A percentile compares a stretch with the other conserved stretches of the same genome.
These are phyloP conservation scores for Trifolium fragiferum DNA, from an alignment of 306 rosid genomes.

Conservation along the genomic window DNA sequence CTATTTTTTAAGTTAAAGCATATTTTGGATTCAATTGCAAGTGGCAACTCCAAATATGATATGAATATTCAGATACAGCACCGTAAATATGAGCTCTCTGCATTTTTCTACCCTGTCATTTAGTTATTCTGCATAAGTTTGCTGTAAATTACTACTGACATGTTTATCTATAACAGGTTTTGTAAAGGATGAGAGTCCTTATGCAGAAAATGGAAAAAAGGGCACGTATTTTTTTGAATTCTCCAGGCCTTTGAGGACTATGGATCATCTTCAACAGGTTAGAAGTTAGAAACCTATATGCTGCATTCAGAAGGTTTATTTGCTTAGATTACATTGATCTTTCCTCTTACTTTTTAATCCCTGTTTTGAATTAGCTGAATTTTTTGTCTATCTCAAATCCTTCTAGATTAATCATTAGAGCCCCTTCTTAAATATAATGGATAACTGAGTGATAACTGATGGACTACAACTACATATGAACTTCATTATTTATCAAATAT, in stretches of 20 bases:
- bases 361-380: slow-evolving; percentile 23
- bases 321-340: slow-evolving; percentile 27
- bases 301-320: slow-evolving; percentile 38
- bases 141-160: slow-evolving; percentile 18
- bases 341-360: background rate
- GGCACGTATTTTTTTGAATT: slow-evolving; percentile 89
- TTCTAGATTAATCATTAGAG: slow-evolving; percentile 20
- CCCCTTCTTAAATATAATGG: slow-evolving; percentile 26
- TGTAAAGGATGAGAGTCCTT: slow-evolving; percentile 84
- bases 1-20: slow-evolving; percentile 27
- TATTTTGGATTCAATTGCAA: slow-evolving; percentile 35
- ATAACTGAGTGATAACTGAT: background rate
- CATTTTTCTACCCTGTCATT: slow-evolving; percentile 9
- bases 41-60: background rate
- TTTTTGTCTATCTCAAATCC: slow-evolving; percentile 19
- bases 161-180: slow-evolving; percentile 63
- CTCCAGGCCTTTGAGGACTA: slow-evolving; percentile 94
- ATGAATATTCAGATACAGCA: background rate
- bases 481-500: slow-evolving; percentile 26
- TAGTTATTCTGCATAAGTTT: slow-evolving; percentile 24
- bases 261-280: slow-evolving; percentile 97
- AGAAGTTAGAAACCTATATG: slow-evolving; percentile 49
- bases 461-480: slow-evolving; percentile 6
- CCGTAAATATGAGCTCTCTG: slow-evolving; percentile 33
- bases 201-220: slow-evolving; percentile 67